Evolutionary conservation across 306 rosid species (phyloP), one percentile per base, ranked within the genome.

Genomic region (Vigna nakashimae): DNA sequence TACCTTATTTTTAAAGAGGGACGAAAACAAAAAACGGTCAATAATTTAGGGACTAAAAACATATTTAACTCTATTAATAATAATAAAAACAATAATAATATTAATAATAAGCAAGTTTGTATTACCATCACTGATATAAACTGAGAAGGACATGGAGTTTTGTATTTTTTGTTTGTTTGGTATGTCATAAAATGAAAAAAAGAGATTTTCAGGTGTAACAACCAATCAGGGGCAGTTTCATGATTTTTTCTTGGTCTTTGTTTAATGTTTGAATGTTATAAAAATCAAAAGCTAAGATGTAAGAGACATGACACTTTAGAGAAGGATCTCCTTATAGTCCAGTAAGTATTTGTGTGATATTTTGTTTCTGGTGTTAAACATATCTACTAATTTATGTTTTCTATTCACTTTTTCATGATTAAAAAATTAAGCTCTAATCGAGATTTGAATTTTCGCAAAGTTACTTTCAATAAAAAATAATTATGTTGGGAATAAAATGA

Each of bases 171-270:
- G 32, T 15, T 0, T 7, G 46, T n/a, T 38, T 40, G 2, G 11
- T 40, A 9, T 30, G 42, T 42, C 50, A 69, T 69, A 4, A 52
- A 69, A 10, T 28, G 51, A 28, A 20, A 60, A 50, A 36, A 72
- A 38, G 28, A 42, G 36, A 62, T 71, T 71, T 71, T 57, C 49
- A 71, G 78, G 73, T 51, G 56, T 46, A 81, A 75, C 71, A 22
- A 68, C 76, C 65, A 75, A 49, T 58, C 42, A 64, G 57, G 28
- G 38, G 14, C 4, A 68, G 51, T 18, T 59, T 74, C 66, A 16
- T 36, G 11, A 57, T 53, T 20, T 55, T 43, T 42, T 65, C 14
- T 17, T 30, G 17, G 74, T 80, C 84, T 38, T 26, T 12, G 63
- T 62, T 51, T 50, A 9, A 63, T 38, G 68, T 73, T 55, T 65